Evolutionary conservation across 1,284 basidiomycete genomes (phyloP), one percentile per base, ranked within the genome.

Genomic region (Trichosporon faecale): DNA sequence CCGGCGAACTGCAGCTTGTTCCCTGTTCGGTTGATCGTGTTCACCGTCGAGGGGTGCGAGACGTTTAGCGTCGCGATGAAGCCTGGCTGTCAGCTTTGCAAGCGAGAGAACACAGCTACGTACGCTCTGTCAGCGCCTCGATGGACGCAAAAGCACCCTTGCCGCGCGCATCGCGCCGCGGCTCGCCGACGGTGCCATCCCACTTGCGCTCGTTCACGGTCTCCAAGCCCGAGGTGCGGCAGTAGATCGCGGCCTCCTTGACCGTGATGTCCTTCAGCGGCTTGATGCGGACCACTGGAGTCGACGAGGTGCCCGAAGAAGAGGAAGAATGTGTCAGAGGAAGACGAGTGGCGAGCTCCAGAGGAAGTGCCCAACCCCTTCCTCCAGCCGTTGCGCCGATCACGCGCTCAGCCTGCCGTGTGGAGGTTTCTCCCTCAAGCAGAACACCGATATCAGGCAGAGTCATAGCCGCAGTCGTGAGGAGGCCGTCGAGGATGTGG

Each of bases 21-120:
- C 72, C 91, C 93, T 0, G 93, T 95, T 61, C 91, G 87, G 29
- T 89, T 90, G 68, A 95, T 93, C 0, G 93, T 91, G 7, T 92
- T 93, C 3, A 95, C 93, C 0, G 94, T 95, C 0, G 93, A 92
- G 0, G 94, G 93, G 80, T 92, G 95, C 76, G 93, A 89, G 61
- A 87, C 88, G 80, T 93, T 92, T 25, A 95, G 81, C 0, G 90
- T 89, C 18, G 90, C 85, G 71, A 95, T 92, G 78, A 95, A 95
- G 78, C 90, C 93, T 94, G 70, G 5, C 8, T 6, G 44, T 68
- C 27, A 68, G 49, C 9, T 55, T 8, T 27, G 1, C 25, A 37
- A 14, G 9, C 4, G 0, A 2, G 16, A 16, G 18, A 46, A 64
- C 8, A 8, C 52, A 23, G 40, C 40, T 44, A 78, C 80, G 66